Conservation (phyloP, 2,329 filamentous ascomycete genomes). For the Epichloe elymi region DNA sequence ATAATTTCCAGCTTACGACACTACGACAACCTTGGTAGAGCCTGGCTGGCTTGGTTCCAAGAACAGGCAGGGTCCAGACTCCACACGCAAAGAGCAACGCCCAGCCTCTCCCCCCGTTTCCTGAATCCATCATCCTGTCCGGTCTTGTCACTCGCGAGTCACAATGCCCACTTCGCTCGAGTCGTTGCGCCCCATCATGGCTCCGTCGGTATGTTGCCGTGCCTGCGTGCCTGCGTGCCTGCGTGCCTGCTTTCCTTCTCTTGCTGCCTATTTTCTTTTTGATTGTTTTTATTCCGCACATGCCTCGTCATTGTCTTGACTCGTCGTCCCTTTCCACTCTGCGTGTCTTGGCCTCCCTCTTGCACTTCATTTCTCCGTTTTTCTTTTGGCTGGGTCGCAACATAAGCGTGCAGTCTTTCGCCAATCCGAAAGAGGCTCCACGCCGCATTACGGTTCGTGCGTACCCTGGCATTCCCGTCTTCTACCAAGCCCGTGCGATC, state of each 20-base stretch:
- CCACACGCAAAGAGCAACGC: background rate
- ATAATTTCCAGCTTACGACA: background rate
- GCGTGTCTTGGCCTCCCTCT: constrained; percentile 6
- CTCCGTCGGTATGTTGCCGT: constrained; percentile 41
- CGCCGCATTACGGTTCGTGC: constrained; percentile 2
- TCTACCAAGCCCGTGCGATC: background rate
- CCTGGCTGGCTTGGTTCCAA: background rate
- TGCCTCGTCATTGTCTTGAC: constrained; percentile 2
- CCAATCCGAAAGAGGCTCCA: background rate
- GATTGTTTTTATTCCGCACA: background rate
- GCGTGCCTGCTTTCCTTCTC: background rate
- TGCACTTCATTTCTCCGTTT: background rate
- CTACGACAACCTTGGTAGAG: background rate
- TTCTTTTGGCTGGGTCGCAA: background rate
- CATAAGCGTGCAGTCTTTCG: background rate
- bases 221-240: background rate
- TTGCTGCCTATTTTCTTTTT: constrained; percentile 2
- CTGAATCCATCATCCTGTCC: background rate
- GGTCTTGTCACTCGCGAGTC: background rate
- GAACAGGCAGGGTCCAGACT: background rate
- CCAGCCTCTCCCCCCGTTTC: background rate
- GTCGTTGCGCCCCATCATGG: constrained; percentile 49
- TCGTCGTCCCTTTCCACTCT: constrained; percentile 4
- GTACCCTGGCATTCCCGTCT: constrained; percentile 1
- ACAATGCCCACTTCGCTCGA: constrained; percentile 46